These are phyloP conservation scores for Melampsora larici-populina DNA, from an alignment of 1,284 basidiomycete genomes.

Conservation along the genomic window DNA sequence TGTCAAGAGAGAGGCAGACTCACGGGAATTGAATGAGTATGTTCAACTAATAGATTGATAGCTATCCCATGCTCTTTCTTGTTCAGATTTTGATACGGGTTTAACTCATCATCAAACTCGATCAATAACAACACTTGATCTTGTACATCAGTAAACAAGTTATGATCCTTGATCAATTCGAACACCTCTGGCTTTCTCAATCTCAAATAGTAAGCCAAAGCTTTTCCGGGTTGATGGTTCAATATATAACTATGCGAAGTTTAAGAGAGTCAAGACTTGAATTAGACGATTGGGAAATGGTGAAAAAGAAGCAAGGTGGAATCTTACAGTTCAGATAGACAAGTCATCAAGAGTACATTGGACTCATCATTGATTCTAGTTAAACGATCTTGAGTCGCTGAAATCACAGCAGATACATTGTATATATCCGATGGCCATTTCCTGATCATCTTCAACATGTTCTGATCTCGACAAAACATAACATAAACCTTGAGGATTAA, in stretches of 20 bases:
- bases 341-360: constrained; percentile 74
- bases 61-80: constrained; percentile 60
- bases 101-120: constrained; percentile 87
- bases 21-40: constrained; percentile 92
- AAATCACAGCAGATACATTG: constrained; percentile 77
- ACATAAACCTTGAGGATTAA: neutral
- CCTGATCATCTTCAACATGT: constrained; percentile 71
- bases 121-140: constrained; percentile 87
- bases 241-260: constrained; percentile 65
- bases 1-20: constrained; percentile 50
- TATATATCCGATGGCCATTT: constrained; percentile 91
- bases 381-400: constrained; percentile 78
- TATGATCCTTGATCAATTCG: constrained; percentile 87
- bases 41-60: constrained; percentile 83
- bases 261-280: constrained; percentile 7
- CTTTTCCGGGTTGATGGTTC: constrained; percentile 89
- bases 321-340: constrained; percentile 78
- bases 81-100: constrained; percentile 54
- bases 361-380: constrained; percentile 59
- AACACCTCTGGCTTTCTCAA: constrained; percentile 85
- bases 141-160: constrained; percentile 89
- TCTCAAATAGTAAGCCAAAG: constrained; percentile 81
- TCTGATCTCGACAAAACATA: constrained; percentile 55
- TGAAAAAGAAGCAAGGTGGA: neutral
- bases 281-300: constrained; percentile 38